Percentiles rank a stretch among this genome's conserved stretches.
These are phyloP conservation scores for Hemileia vastatrix DNA, from an alignment of 1,284 basidiomycete genomes.

Conservation along the genomic window DNA sequence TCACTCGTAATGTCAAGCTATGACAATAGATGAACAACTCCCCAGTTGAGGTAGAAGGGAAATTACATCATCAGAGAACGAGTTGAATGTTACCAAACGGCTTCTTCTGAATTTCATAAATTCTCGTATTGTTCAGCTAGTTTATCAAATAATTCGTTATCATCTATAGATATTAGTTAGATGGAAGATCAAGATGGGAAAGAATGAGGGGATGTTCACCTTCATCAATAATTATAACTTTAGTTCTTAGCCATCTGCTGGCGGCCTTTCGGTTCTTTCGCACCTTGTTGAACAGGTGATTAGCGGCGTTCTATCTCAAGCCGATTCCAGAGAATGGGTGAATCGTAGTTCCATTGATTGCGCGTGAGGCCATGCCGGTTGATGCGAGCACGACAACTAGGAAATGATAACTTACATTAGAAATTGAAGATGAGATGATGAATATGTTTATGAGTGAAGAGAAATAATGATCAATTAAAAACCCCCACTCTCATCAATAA, in stretches of 20 bases:
- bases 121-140: conserved; percentile 59
- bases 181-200: conserved; percentile 10
- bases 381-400: conserved; percentile 83
- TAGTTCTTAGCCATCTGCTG: conserved; percentile 51
- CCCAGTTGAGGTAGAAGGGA: neutral
- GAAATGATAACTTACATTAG: no score
- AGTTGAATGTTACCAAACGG: conserved; percentile 94
- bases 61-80: no score
- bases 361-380: conserved; percentile 76
- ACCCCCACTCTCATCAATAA: no score
- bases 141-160: conserved; percentile 83
- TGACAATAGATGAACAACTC: no score
- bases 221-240: conserved; percentile 18
- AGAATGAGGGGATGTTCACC: conserved; percentile 23
- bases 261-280: conserved; percentile 60
- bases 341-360: conserved; percentile 82
- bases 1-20: conserved; percentile 87
- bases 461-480: no score
- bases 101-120: conserved; percentile 58
- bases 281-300: no score
- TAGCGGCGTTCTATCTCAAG: conserved; percentile 60
- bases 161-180: conserved; percentile 99
- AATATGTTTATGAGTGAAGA: no score
- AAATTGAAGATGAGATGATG: no score
- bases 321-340: conserved; percentile 88